Evolutionary conservation across 2,329 filamentous ascomycete genomes (phyloP), one percentile per base, ranked within the genome.

Genomic region (Lasiodiplodia sp.): DNA sequence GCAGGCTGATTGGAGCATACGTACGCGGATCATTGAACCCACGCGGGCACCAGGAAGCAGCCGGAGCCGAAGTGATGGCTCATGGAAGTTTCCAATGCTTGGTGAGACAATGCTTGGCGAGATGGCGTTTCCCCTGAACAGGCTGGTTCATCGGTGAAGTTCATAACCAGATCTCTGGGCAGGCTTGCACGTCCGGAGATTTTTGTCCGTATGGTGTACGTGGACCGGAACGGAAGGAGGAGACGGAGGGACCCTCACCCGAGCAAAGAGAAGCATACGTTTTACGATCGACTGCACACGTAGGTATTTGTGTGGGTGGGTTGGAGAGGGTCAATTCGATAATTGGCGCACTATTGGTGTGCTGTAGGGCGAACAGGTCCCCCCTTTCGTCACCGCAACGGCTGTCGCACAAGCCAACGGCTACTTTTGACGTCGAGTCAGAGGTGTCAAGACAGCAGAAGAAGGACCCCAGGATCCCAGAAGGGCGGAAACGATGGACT

Each of bases 341-440:
- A 11, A 8, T 8, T 47, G 31, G 34, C 23, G 55, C 21, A 7
- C 21, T 40, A n/a, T 34, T 47, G 31, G 34, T 40, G 55, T 14
- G 16, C 37, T 57, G 31, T 34, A 34, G 8, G 6, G 10, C 52
- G 25, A 55, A 21, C n/a, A 12, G 37, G 12, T 16, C 21, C 18
- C 57, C 57, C 57, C 57, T 60, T 60, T 60, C 57, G 57, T 60
- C 57, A 60, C 57, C 57, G 57, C 57, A 28, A 28, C 38, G 18
- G 28, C 18, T 23, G 55, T 11, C n/a, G 21, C 55, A 25, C 37
- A 37, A 25, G 37, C 21, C 55, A 11, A 12, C 58, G 21, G 34
- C 34, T 34, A 34, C 8, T 10, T 34, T 34, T 7, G 25, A 49
- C 38, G 38, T 37, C 28, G 60, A 21, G 60, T 47, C 60, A 52